These are phyloP conservation scores for Globisporangium uncinulatum DNA, from an alignment of 352 stramenopile genomes.

Conservation along the genomic window DNA sequence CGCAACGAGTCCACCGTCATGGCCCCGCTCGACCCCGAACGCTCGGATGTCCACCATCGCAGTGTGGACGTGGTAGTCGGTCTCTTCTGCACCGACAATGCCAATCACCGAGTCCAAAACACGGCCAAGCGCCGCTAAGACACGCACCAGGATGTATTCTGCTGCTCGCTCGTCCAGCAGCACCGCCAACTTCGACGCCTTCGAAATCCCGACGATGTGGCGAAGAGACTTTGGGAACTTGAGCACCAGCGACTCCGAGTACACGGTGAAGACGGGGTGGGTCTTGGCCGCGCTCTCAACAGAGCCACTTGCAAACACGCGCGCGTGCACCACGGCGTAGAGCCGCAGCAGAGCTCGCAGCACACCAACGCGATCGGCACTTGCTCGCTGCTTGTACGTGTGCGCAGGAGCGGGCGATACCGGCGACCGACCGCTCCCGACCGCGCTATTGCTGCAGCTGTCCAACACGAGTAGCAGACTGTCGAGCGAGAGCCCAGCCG, in stretches of 20 bases:
- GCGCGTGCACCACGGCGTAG: slow-evolving; percentile 29
- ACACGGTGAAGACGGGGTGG: slow-evolving; percentile 35
- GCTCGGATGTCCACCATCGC: slow-evolving; percentile 1
- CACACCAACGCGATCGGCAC: slow-evolving; percentile 6
- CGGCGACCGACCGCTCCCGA: neutral
- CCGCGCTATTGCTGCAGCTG: slow-evolving; percentile 20
- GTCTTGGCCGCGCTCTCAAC: neutral
- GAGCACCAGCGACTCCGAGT: slow-evolving; percentile 32
- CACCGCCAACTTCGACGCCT: slow-evolving; percentile 23
- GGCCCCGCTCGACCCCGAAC: neutral
- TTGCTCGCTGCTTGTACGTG: neutral
- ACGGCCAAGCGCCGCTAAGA: slow-evolving; percentile 32
- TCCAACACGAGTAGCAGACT: slow-evolving; percentile 32
- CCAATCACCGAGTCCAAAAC: slow-evolving; percentile 16
- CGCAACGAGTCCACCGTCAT: slow-evolving; percentile 16
- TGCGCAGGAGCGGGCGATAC: slow-evolving; percentile 1
- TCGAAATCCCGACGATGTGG: slow-evolving; percentile 21
- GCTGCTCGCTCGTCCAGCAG: slow-evolving; percentile 32
- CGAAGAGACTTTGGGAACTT: slow-evolving; percentile 36
- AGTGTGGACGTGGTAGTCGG: slow-evolving; percentile 15
- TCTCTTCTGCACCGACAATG: slow-evolving; percentile 2
- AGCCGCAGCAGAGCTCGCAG: slow-evolving; percentile 29
- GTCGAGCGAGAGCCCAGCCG: slow-evolving; percentile 29
- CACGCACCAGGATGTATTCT: slow-evolving; percentile 34
- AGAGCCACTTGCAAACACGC: neutral